Percentiles rank a stretch among this genome's conserved stretches.
phyloP scores from a whole-genome alignment of 2,329 filamentous ascomycete genomes.

The Coccinonectria pachysandricola region DNA sequence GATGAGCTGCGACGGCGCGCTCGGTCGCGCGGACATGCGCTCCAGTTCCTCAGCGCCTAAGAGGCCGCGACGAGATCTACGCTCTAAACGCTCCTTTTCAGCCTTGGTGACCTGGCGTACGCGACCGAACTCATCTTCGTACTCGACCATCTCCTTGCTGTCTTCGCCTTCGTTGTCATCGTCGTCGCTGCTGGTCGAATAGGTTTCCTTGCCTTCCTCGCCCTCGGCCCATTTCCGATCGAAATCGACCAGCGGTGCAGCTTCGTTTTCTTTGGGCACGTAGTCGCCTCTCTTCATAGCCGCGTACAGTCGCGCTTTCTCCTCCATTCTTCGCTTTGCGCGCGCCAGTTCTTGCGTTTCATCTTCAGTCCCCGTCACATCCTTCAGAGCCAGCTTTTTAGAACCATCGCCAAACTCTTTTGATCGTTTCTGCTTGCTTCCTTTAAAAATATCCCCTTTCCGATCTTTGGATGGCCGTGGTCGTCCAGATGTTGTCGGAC shows the following conservation, averaged over 20 bases:
- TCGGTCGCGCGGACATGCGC: slow-evolving; percentile 57
- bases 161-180: slow-evolving; percentile 31
- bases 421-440: slow-evolving; percentile 15
- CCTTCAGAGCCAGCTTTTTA: slow-evolving; percentile 39
- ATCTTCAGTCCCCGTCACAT: slow-evolving; percentile 45
- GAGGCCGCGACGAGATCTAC: slow-evolving; percentile 38
- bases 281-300: slow-evolving; percentile 87
- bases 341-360: slow-evolving; percentile 59
- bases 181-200: slow-evolving; percentile 35
- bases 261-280: slow-evolving; percentile 53
- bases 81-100: slow-evolving; percentile 55
- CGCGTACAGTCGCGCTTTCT: slow-evolving; percentile 80
- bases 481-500: slow-evolving; percentile 30
- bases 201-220: slow-evolving; percentile 47
- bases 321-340: slow-evolving; percentile 73
- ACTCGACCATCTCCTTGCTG: slow-evolving; percentile 64
- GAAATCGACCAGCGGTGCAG: slow-evolving; percentile 75
- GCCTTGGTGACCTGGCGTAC: slow-evolving; percentile 60
- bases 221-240: slow-evolving; percentile 88
- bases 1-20: slow-evolving; percentile 61
- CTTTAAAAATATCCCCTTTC: slow-evolving; percentile 37
- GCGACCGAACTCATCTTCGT: slow-evolving; percentile 88
- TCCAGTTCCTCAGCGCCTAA: slow-evolving; percentile 52
- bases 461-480: slow-evolving; percentile 36
- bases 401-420: slow-evolving; percentile 37